Percentiles rank a stretch among this genome's conserved stretches.
These are phyloP conservation scores for Furcasterigmium sp. DNA, from an alignment of 2,329 filamentous ascomycete genomes.

Conservation along the genomic window DNA sequence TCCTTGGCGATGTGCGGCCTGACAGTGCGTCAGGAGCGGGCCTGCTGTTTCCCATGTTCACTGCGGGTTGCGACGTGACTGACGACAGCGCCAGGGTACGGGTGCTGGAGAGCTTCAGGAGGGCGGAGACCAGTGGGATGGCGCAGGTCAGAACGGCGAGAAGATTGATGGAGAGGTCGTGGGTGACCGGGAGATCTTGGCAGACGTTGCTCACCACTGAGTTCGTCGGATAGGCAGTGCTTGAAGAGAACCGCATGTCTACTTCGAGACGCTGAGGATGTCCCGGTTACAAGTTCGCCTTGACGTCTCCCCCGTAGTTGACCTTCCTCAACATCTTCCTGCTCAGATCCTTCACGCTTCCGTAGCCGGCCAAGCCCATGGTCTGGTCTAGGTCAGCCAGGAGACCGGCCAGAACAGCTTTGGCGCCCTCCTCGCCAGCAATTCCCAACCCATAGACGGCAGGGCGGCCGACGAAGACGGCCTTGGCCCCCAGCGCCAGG, in stretches of 20 bases:
- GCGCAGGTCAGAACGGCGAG: conserved; percentile 64
- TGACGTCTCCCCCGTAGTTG: too few species aligned
- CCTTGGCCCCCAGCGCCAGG: conserved; percentile 50
- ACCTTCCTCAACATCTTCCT: conserved; percentile 1
- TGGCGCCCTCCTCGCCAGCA: conserved; percentile 62
- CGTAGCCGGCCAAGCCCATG: conserved; percentile 49
- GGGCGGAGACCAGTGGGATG: conserved; percentile 69
- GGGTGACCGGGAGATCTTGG: conserved; percentile 64
- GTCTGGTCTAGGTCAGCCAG: conserved; percentile 49
- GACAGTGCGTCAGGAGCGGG: conserved; percentile 71
- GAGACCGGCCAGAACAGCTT: conserved; percentile 63
- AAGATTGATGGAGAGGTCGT: conserved; percentile 62
- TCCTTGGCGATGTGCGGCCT: conserved; percentile 55
- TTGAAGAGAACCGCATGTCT: too few species aligned
- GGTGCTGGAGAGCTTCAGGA: conserved; percentile 60
- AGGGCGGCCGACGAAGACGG: conserved; percentile 52
- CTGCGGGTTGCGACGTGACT: conserved; percentile 69
- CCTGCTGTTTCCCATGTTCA: conserved; percentile 76
- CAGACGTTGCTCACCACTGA: conserved; percentile 62
- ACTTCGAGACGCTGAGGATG: too few species aligned
- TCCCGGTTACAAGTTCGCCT: too few species aligned
- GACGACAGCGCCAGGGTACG: conserved; percentile 49
- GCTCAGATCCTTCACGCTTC: conserved; percentile 30
- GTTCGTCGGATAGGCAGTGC: conserved; percentile 63
- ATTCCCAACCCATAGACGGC: conserved; percentile 33